Base-by-base conservation (phyloP, 2,329 filamentous ascomycete genomes). In the Ceratocystis huliohia region DNA sequence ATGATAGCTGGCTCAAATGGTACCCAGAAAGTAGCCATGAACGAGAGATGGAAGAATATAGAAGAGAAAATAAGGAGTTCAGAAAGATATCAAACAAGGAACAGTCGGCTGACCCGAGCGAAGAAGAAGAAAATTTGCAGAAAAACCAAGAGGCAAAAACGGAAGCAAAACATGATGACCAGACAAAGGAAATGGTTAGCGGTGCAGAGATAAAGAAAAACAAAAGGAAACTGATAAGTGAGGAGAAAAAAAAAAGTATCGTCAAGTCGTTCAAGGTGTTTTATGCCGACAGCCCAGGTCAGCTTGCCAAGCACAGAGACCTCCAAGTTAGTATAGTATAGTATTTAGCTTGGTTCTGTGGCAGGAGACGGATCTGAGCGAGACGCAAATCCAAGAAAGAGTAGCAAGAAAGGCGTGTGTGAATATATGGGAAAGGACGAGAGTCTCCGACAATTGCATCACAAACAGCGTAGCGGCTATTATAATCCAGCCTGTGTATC, bases 251-350 rank as follows among this genome's bases (percentile, higher is more conserved):
- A 57, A 53, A 61, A 65, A 63, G 25, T 61, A 50, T 65, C 63
- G 64, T 67, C 61, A 65, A 65, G 66, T 67, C 64, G 56, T 67
- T 44, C 48, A 64, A 59, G 53, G 63, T 67, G 41, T 65, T 65
- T 67, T 67, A 53, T 44, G 46, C 48, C 63, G 41, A 67, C 63
- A 25, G 41, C 41, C 30, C 30, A 28, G 20, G 61, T 48, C 56
- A 56, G 63, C 37, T 53, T 28, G 17, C 45, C 61, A 50, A 53
- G 48, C 61, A 50, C 61, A 65, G 61, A 44, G 50, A 22, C 37
- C 8, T 41, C 37, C 37, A 13, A 53, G 28, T 17, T 30, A 37
- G 33, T 44, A 44, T 30, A 22, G 15, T 13, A 46, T 13, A 62
- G 46, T 33, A 33, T 41, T 25, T 2, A 25, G 48, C 37, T 45